Percentiles rank a stretch among this genome's conserved stretches.
Conservation (phyloP, 768 basidiomycete genomes). For the Rhodotorula toruloides region DNA sequence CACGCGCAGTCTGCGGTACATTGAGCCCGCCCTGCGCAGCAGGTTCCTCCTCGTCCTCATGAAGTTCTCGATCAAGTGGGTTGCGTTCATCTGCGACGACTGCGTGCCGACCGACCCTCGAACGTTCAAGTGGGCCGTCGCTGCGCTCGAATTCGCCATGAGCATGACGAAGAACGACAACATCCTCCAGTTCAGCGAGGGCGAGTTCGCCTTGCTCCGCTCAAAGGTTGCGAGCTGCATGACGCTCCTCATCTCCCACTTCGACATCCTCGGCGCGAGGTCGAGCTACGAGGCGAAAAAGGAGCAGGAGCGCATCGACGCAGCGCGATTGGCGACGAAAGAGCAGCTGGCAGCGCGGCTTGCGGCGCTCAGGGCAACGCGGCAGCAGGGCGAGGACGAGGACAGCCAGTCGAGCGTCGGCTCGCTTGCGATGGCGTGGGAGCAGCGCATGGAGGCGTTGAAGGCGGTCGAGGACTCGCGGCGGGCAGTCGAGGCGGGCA, state of each 20-base stretch:
- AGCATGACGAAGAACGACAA: conserved; percentile 79
- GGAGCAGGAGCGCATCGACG: conserved; percentile 80
- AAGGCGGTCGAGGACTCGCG: conserved; percentile 64
- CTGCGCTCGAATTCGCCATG: conserved; percentile 85
- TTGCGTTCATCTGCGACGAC: conserved; percentile 95
- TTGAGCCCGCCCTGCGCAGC: conserved; percentile 64
- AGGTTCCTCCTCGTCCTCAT: conserved; percentile 80
- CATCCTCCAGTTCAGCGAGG: conserved; percentile 78
- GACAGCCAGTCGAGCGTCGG: conserved; percentile 26
- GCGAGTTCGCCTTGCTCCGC: conserved; percentile 83
- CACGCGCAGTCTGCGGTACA: conserved; percentile 77
- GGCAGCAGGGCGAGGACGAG: conserved; percentile 15
- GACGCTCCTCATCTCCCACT: conserved; percentile 92
- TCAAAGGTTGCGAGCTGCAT: conserved; percentile 92
- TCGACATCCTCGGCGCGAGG: conserved; percentile 93
- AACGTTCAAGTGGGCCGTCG: conserved; percentile 97
- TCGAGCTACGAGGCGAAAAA: conserved; percentile 79
- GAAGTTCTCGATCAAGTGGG: conserved; percentile 91
- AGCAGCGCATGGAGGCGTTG: conserved; percentile 57
- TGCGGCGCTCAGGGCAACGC: conserved; percentile 21
- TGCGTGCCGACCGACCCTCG: conserved; percentile 92
- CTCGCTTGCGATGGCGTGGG: conserved; percentile 30
- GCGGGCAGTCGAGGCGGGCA: conserved; percentile 59
- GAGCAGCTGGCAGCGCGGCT: conserved; percentile 37
- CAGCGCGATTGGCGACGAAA: conserved; percentile 45